These are phyloP conservation scores for Peltaster fructicola DNA, from an alignment of 2,329 filamentous ascomycete genomes.

Conservation along the genomic window DNA sequence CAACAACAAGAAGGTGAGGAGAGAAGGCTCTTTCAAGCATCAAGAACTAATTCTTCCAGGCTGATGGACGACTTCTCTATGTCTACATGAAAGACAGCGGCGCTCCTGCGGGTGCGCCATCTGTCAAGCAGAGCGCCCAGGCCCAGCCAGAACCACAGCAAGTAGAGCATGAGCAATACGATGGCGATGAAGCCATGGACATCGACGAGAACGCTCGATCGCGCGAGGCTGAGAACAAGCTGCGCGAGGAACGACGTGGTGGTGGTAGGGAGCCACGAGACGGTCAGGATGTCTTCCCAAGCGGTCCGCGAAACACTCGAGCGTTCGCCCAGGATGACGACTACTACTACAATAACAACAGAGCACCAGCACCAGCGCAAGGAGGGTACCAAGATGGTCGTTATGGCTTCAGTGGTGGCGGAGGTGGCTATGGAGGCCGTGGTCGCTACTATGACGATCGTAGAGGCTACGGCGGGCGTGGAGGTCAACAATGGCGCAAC, in stretches of 20 bases:
- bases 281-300: too few relatives aligned
- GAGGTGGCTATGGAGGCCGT: conserved; percentile 4
- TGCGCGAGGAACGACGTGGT: conserved; percentile 17
- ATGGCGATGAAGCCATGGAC: conserved; percentile 25
- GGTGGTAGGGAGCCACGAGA: too few relatives aligned
- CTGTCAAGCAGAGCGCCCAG: too few relatives aligned
- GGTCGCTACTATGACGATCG: conserved; percentile 12
- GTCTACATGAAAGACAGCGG: conserved; percentile 35
- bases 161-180: conserved; percentile 5
- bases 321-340: too few relatives aligned
- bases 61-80: conserved; percentile 55
- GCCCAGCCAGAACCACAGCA: conserved; percentile 1
- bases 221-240: conserved; percentile 14
- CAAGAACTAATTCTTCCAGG: conserved; percentile 27
- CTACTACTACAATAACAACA: too few relatives aligned
- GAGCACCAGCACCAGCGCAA: too few relatives aligned
- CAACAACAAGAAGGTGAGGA: conserved; percentile 56
- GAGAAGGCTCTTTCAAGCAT: neutral
- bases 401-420: too few relatives aligned
- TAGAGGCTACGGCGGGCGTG: conserved; percentile 13
- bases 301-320: too few relatives aligned
- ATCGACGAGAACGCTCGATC: conserved; percentile 19
- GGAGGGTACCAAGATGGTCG: too few relatives aligned
- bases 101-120: conserved; percentile 1
- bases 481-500: too few relatives aligned